phyloP scores from a whole-genome alignment of 176 grass and related monocot species.

The Oryza longistaminata region DNA sequence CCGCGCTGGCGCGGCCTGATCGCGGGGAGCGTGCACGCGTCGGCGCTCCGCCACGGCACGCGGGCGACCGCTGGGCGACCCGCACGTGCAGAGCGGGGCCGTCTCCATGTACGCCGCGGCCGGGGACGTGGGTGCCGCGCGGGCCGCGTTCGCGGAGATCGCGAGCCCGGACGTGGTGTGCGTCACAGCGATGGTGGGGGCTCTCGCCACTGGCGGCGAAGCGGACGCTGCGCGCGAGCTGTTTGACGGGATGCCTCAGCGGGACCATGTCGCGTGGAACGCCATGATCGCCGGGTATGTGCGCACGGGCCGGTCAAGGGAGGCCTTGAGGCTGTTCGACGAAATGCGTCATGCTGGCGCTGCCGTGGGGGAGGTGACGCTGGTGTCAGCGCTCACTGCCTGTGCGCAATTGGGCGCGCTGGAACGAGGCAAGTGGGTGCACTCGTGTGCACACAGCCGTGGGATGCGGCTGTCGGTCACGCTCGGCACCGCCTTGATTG shows the following conservation, averaged over 20 bases:
- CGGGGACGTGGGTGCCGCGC: conserved; percentile 31
- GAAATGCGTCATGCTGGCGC: conserved; percentile 52
- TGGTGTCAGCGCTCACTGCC: conserved; percentile 63
- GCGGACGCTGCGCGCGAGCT: conserved; percentile 53
- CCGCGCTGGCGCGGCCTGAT: neutral
- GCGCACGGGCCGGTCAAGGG: conserved; percentile 47
- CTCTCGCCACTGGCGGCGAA: conserved; percentile 28
- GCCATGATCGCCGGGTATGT: conserved; percentile 71
- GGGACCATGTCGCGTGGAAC: conserved; percentile 68
- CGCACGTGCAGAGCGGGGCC: conserved; percentile 66
- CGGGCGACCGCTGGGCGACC: too few relatives aligned
- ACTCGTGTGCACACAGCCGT: conserved; percentile 31
- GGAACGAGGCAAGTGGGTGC: conserved; percentile 69
- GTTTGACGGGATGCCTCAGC: conserved; percentile 60
- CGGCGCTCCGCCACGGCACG: conserved; percentile 54
- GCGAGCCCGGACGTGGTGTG: conserved; percentile 51
- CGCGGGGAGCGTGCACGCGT: conserved; percentile 48
- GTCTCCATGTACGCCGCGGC: conserved; percentile 75
- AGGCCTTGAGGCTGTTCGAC: conserved; percentile 64
- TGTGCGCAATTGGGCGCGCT: conserved; percentile 62
- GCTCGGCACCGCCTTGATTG: conserved; percentile 66
- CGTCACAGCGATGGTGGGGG: conserved; percentile 55
- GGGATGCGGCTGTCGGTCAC: conserved; percentile 57
- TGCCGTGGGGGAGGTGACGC: conserved; percentile 47
- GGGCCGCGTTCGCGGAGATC: conserved; percentile 50